A percentile compares a stretch with the other conserved stretches of the same genome.
These are phyloP conservation scores for Domatiomyces globalis DNA, from an alignment of 2,329 filamentous ascomycete species.

Conservation along the genomic window DNA sequence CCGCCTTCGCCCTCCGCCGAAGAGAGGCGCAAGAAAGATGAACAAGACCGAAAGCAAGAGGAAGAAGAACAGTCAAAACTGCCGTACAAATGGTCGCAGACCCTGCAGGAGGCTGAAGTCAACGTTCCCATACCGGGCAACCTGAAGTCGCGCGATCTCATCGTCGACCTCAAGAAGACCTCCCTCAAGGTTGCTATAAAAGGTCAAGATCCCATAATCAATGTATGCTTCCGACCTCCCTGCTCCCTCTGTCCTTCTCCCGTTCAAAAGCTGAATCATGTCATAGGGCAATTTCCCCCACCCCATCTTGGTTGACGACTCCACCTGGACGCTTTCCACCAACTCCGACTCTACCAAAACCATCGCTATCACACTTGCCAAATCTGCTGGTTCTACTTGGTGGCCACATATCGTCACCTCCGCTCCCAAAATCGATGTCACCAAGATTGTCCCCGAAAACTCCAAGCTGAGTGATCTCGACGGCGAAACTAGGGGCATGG, in stretches of 20 bases:
- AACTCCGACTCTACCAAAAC: constrained; percentile 51
- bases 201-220: constrained; percentile 71
- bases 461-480: constrained; percentile 85
- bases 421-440: constrained; percentile 85
- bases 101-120: constrained; percentile 75
- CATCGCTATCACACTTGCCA: constrained; percentile 81
- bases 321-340: constrained; percentile 79
- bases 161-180: constrained; percentile 67
- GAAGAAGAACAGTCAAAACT: constrained; percentile 75
- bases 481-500: constrained; percentile 88
- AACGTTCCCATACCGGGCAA: constrained; percentile 65
- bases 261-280: constrained; percentile 5
- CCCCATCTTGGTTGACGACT: constrained; percentile 67
- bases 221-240: constrained; percentile 38
- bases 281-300: constrained; percentile 73
- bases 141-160: constrained; percentile 69
- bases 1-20: constrained; percentile 35
- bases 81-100: constrained; percentile 96
- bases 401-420: constrained; percentile 82
- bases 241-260: neutral
- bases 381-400: constrained; percentile 95
- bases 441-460: constrained; percentile 87
- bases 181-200: constrained; percentile 70
- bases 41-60: constrained; percentile 55
- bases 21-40: constrained; percentile 42